Evolutionary conservation across 108 stramenopile genomes (phyloP).

Genomic region (Skeletonema menzelii): DNA sequence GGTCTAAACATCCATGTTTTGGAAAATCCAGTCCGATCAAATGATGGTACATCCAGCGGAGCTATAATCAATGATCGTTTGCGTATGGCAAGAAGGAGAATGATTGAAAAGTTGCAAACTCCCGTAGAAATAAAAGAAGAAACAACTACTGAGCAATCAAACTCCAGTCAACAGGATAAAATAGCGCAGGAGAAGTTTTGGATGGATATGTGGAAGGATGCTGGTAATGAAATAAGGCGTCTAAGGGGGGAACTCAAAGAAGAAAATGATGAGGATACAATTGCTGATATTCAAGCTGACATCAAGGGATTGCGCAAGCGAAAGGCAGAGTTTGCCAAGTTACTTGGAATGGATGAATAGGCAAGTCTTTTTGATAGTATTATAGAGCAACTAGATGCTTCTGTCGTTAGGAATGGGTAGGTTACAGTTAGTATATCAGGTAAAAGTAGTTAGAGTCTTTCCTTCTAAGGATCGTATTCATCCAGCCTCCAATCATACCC

Average conservation of each 20-base stretch:
- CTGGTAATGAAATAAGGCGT: slow-evolving; percentile 3
- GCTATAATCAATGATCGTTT: slow-evolving; percentile 30
- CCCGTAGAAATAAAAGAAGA: not conserved
- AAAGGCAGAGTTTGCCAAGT: slow-evolving; percentile 5
- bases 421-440: not conserved
- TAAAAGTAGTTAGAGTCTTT: not conserved
- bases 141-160: not conserved
- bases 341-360: slow-evolving; percentile 16
- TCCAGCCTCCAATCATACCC: slow-evolving; percentile 46
- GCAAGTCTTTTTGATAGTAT: not conserved
- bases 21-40: slow-evolving; percentile 35
- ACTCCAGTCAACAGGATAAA: not conserved
- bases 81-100: slow-evolving; percentile 27
- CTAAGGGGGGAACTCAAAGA: slow-evolving; percentile 5
- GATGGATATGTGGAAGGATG: slow-evolving; percentile 22
- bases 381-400: not conserved
- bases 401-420: not conserved
- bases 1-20: not conserved
- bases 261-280: slow-evolving; percentile 1
- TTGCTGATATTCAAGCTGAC: slow-evolving; percentile 10
- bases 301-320: slow-evolving; percentile 10
- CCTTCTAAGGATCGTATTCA: slow-evolving; percentile 13
- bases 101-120: slow-evolving; percentile 1
- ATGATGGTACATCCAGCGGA: slow-evolving; percentile 42
- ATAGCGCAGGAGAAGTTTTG: slow-evolving; percentile 9